Percentiles rank a stretch among this genome's conserved stretches.
phyloP scores from a whole-genome alignment of 164 flowering plant species.

The Magnolia sinica region DNA sequence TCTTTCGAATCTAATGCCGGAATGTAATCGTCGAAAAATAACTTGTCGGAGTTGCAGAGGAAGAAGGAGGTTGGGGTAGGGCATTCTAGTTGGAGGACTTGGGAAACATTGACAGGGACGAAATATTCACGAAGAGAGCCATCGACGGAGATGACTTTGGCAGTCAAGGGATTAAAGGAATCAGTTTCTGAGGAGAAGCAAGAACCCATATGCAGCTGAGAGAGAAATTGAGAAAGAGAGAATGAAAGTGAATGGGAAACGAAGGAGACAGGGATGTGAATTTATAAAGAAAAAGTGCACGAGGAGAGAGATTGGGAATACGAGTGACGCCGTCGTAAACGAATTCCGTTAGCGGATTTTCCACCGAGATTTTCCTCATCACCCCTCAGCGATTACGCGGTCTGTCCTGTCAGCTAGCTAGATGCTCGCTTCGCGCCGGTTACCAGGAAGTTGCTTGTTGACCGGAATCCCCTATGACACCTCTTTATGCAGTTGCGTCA shows the following conservation, averaged over 20 bases:
- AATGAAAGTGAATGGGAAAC: neutral
- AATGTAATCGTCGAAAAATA: conserved; percentile 43
- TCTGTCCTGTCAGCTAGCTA: no score
- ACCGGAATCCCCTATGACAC: no score
- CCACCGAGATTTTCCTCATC: no score
- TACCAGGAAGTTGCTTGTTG: no score
- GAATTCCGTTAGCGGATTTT: no score
- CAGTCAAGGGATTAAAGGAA: neutral
- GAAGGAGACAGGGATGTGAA: neutral
- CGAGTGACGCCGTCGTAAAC: no score
- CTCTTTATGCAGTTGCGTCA: no score
- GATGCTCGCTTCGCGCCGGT: no score
- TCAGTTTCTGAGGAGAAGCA: conserved; percentile 17
- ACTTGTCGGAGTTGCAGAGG: conserved; percentile 48
- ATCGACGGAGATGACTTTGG: conserved; percentile 29
- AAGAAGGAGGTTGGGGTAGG: conserved; percentile 9
- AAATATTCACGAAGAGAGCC: conserved; percentile 39
- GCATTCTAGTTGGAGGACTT: conserved; percentile 14
- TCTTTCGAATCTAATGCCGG: conserved; percentile 32
- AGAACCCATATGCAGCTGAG: conserved; percentile 17
- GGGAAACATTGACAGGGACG: conserved; percentile 30
- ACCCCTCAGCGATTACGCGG: no score
- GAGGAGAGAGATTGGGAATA: neutral
- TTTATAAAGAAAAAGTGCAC: neutral
- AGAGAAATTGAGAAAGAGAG: neutral